Conservation (phyloP, 768 basidiomycete species). For the Leccinum disarticulatum region DNA sequence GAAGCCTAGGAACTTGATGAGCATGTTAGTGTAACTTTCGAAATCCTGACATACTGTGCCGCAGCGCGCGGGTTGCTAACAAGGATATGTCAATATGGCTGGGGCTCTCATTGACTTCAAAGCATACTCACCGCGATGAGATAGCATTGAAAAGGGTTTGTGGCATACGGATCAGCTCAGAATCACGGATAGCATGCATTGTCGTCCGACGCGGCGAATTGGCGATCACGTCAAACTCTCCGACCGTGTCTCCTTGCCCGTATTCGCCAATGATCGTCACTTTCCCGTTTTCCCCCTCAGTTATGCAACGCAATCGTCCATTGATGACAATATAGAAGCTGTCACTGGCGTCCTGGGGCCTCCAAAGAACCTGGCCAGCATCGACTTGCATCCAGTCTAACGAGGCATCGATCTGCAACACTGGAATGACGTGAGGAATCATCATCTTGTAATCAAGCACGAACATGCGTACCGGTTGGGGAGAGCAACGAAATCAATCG, state of each 20-base stretch:
- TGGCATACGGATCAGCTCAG: conserved; percentile 95
- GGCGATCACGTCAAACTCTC: conserved; percentile 97
- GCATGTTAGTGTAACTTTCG: not conserved
- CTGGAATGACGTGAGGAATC: conserved; percentile 39
- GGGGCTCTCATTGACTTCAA: not conserved
- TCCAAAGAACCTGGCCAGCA: conserved; percentile 93
- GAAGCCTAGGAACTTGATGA: conserved; percentile 45
- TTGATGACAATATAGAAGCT: conserved; percentile 99
- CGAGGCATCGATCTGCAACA: conserved; percentile 94
- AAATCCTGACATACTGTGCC: conserved; percentile 56
- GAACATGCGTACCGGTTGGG: conserved; percentile 65
- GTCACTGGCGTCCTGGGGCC: conserved; percentile 86
- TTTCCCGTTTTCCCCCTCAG: conserved; percentile 72
- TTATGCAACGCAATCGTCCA: conserved; percentile 88
- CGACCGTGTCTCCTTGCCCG: conserved; percentile 95
- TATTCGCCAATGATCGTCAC: conserved; percentile 89
- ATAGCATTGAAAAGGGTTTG: conserved; percentile 98
- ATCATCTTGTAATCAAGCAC: not conserved
- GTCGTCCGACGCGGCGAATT: conserved; percentile 84
- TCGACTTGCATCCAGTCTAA: conserved; percentile 98
- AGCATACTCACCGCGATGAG: conserved; percentile 62
- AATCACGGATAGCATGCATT: conserved; percentile 96
- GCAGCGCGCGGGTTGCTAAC: conserved; percentile 80
- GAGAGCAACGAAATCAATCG: conserved; percentile 94
- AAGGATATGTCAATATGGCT: conserved; percentile 1